These are phyloP conservation scores for Croton setiger DNA, from an alignment of 441 rosid genomes.

Conservation along the genomic window DNA sequence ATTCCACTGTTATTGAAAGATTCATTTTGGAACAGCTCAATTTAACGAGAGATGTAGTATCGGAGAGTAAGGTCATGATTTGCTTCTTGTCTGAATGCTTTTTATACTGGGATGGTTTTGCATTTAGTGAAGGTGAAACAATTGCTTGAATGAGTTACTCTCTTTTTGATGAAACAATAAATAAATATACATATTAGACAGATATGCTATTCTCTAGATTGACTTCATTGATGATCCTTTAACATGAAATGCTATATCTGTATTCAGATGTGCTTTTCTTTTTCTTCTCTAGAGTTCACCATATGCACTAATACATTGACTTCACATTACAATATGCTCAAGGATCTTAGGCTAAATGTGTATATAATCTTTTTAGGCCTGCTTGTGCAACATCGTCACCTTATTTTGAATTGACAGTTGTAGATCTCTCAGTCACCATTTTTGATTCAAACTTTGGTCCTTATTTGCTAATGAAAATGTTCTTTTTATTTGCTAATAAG, in stretches of 20 bases:
- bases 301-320: neutral
- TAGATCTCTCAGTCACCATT: neutral
- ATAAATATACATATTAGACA: too few relatives aligned
- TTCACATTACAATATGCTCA: neutral
- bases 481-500: slow-evolving; percentile 16
- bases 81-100: slow-evolving; percentile 4
- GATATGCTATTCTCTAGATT: neutral
- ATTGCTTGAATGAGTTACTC: neutral
- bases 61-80: slow-evolving; percentile 49
- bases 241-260: too few relatives aligned
- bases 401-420: neutral
- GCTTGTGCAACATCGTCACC: neutral
- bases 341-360: neutral
- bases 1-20: slow-evolving; percentile 38
- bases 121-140: neutral
- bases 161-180: neutral
- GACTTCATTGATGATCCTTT: neutral
- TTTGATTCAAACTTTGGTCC: slow-evolving; percentile 11
- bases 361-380: neutral
- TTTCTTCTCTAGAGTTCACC: neutral
- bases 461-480: slow-evolving; percentile 11
- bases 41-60: slow-evolving; percentile 47
- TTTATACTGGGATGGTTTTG: neutral
- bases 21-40: slow-evolving; percentile 58
- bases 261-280: neutral